phyloP scores from a whole-genome alignment of 495 filamentous ascomycete species.

The Aspergillus hancockii region DNA sequence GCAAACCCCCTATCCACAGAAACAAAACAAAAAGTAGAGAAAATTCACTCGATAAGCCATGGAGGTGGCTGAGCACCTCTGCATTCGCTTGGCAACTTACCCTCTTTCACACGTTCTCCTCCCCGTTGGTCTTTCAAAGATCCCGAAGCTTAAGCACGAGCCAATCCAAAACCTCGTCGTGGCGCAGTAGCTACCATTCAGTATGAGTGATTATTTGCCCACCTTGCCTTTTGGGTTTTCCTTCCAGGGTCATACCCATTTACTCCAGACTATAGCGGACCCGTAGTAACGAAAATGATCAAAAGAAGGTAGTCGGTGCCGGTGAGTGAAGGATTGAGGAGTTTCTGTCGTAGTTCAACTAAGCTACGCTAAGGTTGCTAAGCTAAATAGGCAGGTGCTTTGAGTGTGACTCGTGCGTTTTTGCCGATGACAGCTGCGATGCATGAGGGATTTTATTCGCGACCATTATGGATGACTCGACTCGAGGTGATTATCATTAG shows the following conservation, averaged over 20 bases:
- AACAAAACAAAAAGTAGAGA: slow-evolving; percentile 5
- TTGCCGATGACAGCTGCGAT: not conserved
- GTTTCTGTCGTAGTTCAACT: not conserved
- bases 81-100: not conserved
- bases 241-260: not conserved
- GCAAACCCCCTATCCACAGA: not conserved
- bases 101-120: not conserved
- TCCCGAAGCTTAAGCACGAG: slow-evolving; percentile 8
- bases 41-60: not conserved
- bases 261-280: not conserved
- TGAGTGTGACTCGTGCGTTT: not conserved
- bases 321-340: too few relatives aligned
- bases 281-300: not conserved
- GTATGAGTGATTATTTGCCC: slow-evolving; percentile 1
- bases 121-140: not conserved
- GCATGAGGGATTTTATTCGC: not conserved
- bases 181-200: not conserved
- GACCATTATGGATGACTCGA: not conserved
- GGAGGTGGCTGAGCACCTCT: slow-evolving; percentile 10
- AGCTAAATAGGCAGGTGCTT: slow-evolving; percentile 7
- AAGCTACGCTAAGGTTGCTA: slow-evolving; percentile 6
- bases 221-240: not conserved
- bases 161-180: not conserved
- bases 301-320: not conserved
- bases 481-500: not conserved